Base-by-base conservation (phyloP, 2,329 filamentous ascomycete species). In the Epichloe glyceriae region DNA sequence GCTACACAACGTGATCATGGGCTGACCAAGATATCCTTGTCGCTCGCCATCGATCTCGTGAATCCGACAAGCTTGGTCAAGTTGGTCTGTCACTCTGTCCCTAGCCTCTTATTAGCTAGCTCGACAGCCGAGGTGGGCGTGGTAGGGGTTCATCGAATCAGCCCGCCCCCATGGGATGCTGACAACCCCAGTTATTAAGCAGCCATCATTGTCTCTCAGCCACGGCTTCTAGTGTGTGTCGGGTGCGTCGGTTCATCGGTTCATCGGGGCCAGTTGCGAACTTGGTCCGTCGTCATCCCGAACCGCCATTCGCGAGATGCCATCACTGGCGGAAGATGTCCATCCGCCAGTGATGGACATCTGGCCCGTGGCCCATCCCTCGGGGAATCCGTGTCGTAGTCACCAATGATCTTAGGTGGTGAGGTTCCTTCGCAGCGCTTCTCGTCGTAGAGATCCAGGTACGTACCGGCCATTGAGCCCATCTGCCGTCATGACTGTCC, bases 401-500 rank as follows among this genome's bases (percentile, higher is more conserved):
- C 80, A 3, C 78, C 78, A 49, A 82, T 76, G 58, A 82, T 73
- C 54, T 67, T 72, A 5, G 76, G 78, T 26, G 76, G 78, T 22
- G 59, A 66, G 4, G 76, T 80, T 33, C 74, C 78, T 62, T 80
- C 75, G 53, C 65, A 53, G 42, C 55, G 69, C 20, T 60, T 58
- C 0, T 66, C 56, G 53, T 77, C 71, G 57, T 78, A 80, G 20
- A 64, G 58, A 49, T 73, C 73, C 12, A 11, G 30, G 26, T 11
- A 80, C 65, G 58, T 73, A 73, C 20, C 77, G 68, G 2, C 76
- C 72, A 57, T 76, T 70, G 0, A 53, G 54, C 14, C 86, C 86
- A 65, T 91, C 86, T 0, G 83, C 85, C 5, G 81, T 86, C 73
- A 81, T 75, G 45, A 90, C 69, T 50, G 78, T 73, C 19, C 84